Base-by-base conservation (phyloP, 352 stramenopile genomes). In the Globisporangium parvum region DNA sequence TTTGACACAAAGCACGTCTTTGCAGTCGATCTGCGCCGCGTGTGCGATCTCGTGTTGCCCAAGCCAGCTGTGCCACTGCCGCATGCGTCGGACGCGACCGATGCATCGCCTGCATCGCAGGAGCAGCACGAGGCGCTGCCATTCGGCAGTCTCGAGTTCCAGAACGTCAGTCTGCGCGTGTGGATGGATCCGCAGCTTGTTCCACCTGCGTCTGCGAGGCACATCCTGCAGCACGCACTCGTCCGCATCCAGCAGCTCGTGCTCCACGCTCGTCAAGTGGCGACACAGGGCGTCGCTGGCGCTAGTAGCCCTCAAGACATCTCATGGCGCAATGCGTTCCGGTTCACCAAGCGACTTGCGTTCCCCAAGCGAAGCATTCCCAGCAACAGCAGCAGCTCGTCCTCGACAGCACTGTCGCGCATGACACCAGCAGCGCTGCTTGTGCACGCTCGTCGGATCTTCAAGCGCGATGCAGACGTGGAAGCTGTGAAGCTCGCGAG, bases 121-220 rank as follows among this genome's bases (percentile, higher is more conserved):
- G 35, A 61, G 37, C 45, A 51, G 0, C 45, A 28, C 8, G 51
- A 53, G 17, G 49, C 58, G 12, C 70, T 66, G 12, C 70, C 70
- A 4, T 79, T 65, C 24, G 67, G 61, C 3, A 58, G 41, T 6
- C 21, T 80, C 8, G 54, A 71, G 23, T 70, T 73, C 47, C 57
- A 57, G n/a, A 61, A 53, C 15, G 62, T 77, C 10, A 65, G 45
- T 33, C 18, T 80, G 49, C 68, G 71, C 14, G 3, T 80, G 4
- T 80, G 71, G 71, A 59, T 80, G 23, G 66, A 80, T 8, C 63
- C 63, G 9, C 47, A 55, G 11, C 42, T 62, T 17, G 21, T 51
- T 1, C 10, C 39, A 28, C 31, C 41, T 2, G 12, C 33, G 0
- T 41, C 57, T 26, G 67, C 62, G 4, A 35, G 55, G 2, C 45